These are phyloP conservation scores for Pestalotiopsis sp. DNA, from an alignment of 2,329 filamentous ascomycete species.

Conservation along the genomic window DNA sequence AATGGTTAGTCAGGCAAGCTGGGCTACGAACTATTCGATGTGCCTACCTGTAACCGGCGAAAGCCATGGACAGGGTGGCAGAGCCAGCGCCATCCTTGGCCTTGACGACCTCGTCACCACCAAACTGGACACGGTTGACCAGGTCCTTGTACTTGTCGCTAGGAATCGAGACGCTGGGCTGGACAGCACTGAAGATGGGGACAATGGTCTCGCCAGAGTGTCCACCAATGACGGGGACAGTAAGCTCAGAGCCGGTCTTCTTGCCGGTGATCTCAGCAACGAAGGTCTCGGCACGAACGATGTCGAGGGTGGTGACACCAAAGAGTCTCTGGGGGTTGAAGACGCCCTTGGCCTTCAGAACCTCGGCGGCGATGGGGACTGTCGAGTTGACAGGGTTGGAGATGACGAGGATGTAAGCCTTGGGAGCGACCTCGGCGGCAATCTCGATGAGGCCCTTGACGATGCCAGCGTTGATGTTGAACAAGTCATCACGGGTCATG, in stretches of 20 bases:
- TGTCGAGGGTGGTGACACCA: constrained; percentile 97
- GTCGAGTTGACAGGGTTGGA: constrained; percentile 99
- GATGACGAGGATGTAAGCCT: constrained; percentile 95
- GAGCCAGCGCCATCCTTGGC: constrained; percentile 91
- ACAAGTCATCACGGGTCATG: constrained; percentile 99
- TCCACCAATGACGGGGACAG: constrained; percentile 90
- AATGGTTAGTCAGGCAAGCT: background rate
- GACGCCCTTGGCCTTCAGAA: constrained; percentile 89
- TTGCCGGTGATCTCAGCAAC: constrained; percentile 83
- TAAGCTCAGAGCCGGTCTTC: constrained; percentile 79
- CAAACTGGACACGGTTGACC: constrained; percentile 95
- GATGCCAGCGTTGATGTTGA: constrained; percentile 99
- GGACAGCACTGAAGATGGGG: constrained; percentile 91
- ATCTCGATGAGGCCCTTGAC: constrained; percentile 92
- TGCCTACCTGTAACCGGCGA: constrained; percentile 85
- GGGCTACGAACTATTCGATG: background rate
- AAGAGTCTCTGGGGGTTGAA: constrained; percentile 97
- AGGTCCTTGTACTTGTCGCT: constrained; percentile 88
- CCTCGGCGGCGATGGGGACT: constrained; percentile 95
- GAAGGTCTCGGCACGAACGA: constrained; percentile 97
- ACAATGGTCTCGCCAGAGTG: constrained; percentile 99
- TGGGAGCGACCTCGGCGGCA: constrained; percentile 84
- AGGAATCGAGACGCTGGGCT: constrained; percentile 79
- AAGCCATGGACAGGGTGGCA: constrained; percentile 92
- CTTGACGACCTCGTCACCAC: constrained; percentile 95